A percentile compares a stretch with the other conserved stretches of the same genome.
These are phyloP conservation scores for Sphenostylis stenocarpa DNA, from an alignment of 306 rosid species.

Conservation along the genomic window DNA sequence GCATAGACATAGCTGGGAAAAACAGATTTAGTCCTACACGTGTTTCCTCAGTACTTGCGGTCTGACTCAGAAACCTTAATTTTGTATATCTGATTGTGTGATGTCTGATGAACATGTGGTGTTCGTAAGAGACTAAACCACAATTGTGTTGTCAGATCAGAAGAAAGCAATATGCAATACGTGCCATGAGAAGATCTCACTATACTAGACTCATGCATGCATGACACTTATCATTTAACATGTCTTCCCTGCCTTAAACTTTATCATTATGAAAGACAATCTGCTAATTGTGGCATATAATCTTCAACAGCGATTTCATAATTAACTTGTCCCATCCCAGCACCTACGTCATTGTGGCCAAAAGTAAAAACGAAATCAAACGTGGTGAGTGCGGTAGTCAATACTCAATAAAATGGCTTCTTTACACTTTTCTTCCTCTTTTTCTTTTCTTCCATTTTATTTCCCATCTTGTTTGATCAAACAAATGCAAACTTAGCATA, in stretches of 20 bases:
- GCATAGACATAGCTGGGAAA: neutral
- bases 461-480: neutral
- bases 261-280: neutral
- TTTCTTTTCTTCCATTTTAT: slow-evolving; percentile 3
- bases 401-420: neutral
- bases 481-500: neutral
- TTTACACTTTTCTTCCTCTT: neutral
- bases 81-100: neutral
- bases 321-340: slow-evolving; percentile 11
- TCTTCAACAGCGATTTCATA: neutral
- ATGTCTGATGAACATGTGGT: neutral
- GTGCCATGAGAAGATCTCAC: slow-evolving; percentile 8
- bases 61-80: neutral
- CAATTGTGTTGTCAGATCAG: slow-evolving; percentile 1
- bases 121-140: neutral
- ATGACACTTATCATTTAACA: neutral
- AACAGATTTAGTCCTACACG: neutral
- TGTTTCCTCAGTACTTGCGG: neutral
- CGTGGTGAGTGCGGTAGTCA: slow-evolving; percentile 12
- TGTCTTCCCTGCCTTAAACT: neutral
- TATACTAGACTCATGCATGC: slow-evolving; percentile 25
- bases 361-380: slow-evolving; percentile 37
- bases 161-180: neutral
- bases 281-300: too few relatives aligned
- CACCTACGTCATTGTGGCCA: slow-evolving; percentile 15